These are phyloP conservation scores for Bacterosira constricta DNA, from an alignment of 108 stramenopile species.

Conservation along the genomic window DNA sequence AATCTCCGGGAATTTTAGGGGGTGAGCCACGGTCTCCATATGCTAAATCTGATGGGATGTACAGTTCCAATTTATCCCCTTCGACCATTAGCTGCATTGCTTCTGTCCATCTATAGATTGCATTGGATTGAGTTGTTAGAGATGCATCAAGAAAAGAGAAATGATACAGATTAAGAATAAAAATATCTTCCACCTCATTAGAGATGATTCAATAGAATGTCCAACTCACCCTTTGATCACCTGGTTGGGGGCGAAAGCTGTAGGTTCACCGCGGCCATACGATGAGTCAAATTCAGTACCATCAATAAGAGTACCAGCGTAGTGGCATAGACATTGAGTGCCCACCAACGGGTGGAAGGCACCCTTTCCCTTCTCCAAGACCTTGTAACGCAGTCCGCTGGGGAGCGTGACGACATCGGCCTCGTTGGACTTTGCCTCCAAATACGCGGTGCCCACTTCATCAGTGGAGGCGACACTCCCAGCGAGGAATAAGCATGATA, in stretches of 20 bases:
- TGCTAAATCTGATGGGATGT: constrained; percentile 85
- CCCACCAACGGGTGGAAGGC: constrained; percentile 62
- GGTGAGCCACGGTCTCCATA: constrained; percentile 88
- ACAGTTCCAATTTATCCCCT: constrained; percentile 88
- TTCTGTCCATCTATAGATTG: constrained; percentile 68
- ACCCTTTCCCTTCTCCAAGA: constrained; percentile 70
- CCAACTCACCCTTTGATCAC: constrained; percentile 82
- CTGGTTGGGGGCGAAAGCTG: constrained; percentile 91
- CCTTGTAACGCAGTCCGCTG: constrained; percentile 89
- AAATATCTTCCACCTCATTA: too few species aligned
- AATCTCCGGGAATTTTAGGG: constrained; percentile 73
- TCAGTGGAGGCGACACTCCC: constrained; percentile 66
- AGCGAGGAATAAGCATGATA: constrained; percentile 16
- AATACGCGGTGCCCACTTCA: constrained; percentile 70
- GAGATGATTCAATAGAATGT: too few species aligned
- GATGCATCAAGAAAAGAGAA: background rate
- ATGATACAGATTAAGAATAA: background rate
- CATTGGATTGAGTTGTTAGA: background rate
- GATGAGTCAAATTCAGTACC: constrained; percentile 89
- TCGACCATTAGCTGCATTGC: constrained; percentile 89
- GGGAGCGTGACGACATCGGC: constrained; percentile 73
- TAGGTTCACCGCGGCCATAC: constrained; percentile 86
- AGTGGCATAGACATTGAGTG: constrained; percentile 87
- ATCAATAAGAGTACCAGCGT: constrained; percentile 88
- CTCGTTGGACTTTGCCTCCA: constrained; percentile 76